Percentiles rank a stretch among this genome's conserved stretches.
Evolutionary conservation across 78 protist genomes (phyloP).

Genomic region (Dictyostelium citrinum): DNA sequence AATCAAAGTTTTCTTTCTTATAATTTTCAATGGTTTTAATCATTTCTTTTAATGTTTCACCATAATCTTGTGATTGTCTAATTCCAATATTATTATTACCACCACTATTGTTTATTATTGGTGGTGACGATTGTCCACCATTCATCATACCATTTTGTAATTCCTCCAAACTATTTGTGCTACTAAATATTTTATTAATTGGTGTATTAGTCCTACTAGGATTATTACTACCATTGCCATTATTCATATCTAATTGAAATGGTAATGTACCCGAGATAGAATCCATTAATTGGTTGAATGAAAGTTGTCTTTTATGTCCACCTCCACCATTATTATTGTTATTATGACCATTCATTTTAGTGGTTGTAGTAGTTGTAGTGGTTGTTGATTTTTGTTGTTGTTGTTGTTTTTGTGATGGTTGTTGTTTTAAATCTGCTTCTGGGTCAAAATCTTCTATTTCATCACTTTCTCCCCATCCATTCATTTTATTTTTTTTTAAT

Average conservation of each 20-base stretch:
- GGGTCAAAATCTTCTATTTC: neutral
- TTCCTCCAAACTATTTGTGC: neutral
- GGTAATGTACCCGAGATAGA: neutral
- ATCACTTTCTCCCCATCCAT: neutral
- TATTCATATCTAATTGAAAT: neutral
- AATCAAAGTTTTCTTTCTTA: constrained; percentile 16
- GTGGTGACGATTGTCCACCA: neutral
- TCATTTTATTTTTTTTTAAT: neutral
- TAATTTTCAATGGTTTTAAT: neutral
- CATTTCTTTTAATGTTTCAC: neutral
- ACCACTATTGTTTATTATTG: neutral
- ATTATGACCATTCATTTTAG: neutral
- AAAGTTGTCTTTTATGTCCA: neutral
- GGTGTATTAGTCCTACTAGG: neutral
- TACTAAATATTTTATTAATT: neutral
- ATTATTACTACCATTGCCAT: neutral
- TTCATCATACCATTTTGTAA: neutral
- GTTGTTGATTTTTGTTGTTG: neutral
- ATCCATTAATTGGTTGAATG: neutral
- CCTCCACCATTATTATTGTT: neutral
- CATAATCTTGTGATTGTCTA: neutral
- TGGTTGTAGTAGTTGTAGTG: neutral
- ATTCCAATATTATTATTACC: too few relatives aligned
- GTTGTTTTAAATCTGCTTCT: neutral
- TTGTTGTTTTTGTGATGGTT: neutral